A percentile compares a stretch with the other conserved stretches of the same genome.
These are phyloP conservation scores for Dryadomyces quercus-mongolicae DNA, from an alignment of 2,329 filamentous ascomycete species.

Conservation along the genomic window DNA sequence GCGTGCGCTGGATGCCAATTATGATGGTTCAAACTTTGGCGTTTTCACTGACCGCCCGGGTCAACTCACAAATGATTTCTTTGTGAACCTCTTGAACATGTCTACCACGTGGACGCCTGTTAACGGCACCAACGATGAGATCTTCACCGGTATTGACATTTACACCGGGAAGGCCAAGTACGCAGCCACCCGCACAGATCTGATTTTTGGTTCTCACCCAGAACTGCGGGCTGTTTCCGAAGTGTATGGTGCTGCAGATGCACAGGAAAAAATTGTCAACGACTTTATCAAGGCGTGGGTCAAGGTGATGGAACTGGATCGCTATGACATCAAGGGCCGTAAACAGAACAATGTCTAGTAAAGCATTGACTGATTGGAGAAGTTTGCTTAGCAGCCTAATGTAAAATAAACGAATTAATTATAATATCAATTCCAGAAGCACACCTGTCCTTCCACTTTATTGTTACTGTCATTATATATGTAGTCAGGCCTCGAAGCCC, in stretches of 20 bases:
- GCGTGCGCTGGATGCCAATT: conserved; percentile 58
- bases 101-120: conserved; percentile 50
- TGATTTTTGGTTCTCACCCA: conserved; percentile 60
- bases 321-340: conserved; percentile 38
- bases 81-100: conserved; percentile 64
- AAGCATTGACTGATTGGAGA: no score
- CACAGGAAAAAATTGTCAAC: conserved; percentile 50
- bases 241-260: conserved; percentile 52
- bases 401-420: no score
- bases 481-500: no score
- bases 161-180: conserved; percentile 55
- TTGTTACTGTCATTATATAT: no score
- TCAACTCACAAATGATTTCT: conserved; percentile 67
- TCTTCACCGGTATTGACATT: conserved; percentile 52
- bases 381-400: no score
- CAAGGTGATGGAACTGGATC: conserved; percentile 65
- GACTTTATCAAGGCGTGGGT: conserved; percentile 62
- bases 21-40: conserved; percentile 53
- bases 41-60: conserved; percentile 58
- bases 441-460: no score
- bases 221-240: conserved; percentile 61
- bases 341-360: conserved; percentile 2
- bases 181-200: conserved; percentile 55
- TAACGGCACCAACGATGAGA: conserved; percentile 36
- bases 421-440: no score